Evolutionary conservation across 176 grass and related monocot genomes (phyloP).

Genomic region (Echinochloa phyllopogon): DNA sequence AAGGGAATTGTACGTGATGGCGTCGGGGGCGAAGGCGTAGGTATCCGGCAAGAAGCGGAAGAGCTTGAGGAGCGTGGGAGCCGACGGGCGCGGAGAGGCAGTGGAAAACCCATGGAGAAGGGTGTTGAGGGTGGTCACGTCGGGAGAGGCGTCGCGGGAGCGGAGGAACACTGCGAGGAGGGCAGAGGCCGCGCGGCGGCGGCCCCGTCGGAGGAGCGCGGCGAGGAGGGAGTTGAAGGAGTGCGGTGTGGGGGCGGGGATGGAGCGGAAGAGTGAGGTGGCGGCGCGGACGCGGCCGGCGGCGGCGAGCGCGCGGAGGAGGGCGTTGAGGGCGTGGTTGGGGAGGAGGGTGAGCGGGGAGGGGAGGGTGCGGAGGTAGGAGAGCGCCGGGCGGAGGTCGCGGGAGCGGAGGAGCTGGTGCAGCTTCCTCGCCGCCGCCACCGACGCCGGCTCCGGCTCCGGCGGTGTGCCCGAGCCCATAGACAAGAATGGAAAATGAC

Average conservation of each 20-base stretch:
- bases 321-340: conserved; percentile 76
- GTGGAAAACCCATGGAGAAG: conserved; percentile 74
- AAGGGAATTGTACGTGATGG: conserved; percentile 80
- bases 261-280: conserved; percentile 55
- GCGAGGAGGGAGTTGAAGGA: conserved; percentile 87
- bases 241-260: conserved; percentile 64
- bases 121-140: conserved; percentile 81
- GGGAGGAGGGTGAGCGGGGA: conserved; percentile 66
- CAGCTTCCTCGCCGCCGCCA: conserved; percentile 58
- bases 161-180: conserved; percentile 69
- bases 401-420: conserved; percentile 71
- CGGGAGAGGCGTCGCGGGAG: conserved; percentile 44
- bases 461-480: conserved; percentile 24
- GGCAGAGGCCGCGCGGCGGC: conserved; percentile 47
- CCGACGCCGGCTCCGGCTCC: conserved; percentile 45
- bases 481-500: neutral
- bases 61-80: conserved; percentile 53
- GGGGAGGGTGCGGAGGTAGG: conserved; percentile 52
- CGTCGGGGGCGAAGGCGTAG: conserved; percentile 62
- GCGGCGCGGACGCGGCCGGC: conserved; percentile 77
- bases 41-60: conserved; percentile 57
- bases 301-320: conserved; percentile 78
- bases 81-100: conserved; percentile 49
- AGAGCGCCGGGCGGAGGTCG: conserved; percentile 62
- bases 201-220: conserved; percentile 65